Conservation (phyloP, 345 rosid species). For the Sisymbrium altissimum region DNA sequence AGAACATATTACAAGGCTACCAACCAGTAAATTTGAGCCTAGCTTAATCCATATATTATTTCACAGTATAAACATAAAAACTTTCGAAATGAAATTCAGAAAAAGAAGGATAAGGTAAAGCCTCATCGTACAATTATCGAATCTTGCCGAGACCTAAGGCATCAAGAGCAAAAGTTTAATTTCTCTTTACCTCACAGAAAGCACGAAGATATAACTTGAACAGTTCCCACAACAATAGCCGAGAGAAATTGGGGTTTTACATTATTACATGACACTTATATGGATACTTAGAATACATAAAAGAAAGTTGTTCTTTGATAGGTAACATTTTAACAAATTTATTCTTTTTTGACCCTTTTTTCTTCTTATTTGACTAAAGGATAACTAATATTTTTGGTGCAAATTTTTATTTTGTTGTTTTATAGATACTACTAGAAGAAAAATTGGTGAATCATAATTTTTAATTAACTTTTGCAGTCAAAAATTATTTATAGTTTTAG, state of each 20-base stretch:
- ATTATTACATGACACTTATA: background rate
- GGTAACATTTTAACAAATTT: background rate
- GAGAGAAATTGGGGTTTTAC: background rate
- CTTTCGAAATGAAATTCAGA: background rate
- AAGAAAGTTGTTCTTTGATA: background rate
- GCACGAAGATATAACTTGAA: background rate
- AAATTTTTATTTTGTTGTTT: no score
- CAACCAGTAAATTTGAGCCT: background rate
- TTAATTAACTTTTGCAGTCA: no score
- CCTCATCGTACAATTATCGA: background rate
- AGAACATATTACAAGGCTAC: background rate
- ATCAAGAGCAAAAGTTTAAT: background rate
- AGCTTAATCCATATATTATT: background rate
- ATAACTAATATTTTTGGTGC: no score
- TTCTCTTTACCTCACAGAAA: background rate
- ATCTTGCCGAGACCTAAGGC: background rate
- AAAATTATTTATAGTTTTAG: no score
- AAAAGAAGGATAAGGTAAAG: background rate
- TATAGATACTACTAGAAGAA: no score
- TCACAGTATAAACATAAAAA: background rate
- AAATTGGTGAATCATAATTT: no score
- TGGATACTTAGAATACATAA: background rate
- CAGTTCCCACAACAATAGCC: background rate
- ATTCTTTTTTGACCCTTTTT: background rate
- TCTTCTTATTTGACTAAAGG: background rate